Conservation (phyloP, 2,329 filamentous ascomycete genomes). For the Pseudofabraea citricarpa region DNA sequence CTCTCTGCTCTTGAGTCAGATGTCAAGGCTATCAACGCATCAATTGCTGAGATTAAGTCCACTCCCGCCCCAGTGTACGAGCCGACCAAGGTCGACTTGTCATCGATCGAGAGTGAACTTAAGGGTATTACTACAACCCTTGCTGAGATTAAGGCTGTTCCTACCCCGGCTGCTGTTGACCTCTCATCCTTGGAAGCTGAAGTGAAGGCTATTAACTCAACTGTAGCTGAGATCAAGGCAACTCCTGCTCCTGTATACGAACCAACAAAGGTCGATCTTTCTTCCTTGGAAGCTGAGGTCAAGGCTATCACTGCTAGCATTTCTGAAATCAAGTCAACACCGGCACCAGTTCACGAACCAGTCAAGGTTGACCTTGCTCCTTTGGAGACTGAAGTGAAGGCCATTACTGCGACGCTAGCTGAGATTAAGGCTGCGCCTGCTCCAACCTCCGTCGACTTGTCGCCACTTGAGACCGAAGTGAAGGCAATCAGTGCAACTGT, state of each 20-base stretch:
- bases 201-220: not conserved
- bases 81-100: not conserved
- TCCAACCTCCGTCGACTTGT: slow-evolving; percentile 1
- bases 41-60: slow-evolving; percentile 15
- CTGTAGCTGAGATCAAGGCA: slow-evolving; percentile 6
- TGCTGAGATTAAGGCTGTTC: not conserved
- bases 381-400: slow-evolving; percentile 7
- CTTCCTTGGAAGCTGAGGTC: not conserved
- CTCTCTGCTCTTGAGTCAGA: slow-evolving; percentile 12
- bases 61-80: not conserved
- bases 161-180: slow-evolving; percentile 5
- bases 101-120: slow-evolving; percentile 5
- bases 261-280: not conserved
- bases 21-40: slow-evolving; percentile 8
- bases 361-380: slow-evolving; percentile 5
- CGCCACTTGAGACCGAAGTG: slow-evolving; percentile 6
- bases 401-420: slow-evolving; percentile 2
- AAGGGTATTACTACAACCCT: slow-evolving; percentile 10
- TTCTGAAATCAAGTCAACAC: slow-evolving; percentile 1
- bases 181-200: not conserved
- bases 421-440: slow-evolving; percentile 5
- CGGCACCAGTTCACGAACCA: slow-evolving; percentile 6
- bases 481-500: slow-evolving; percentile 12
- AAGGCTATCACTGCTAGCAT: slow-evolving; percentile 6
- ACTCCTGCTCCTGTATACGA: not conserved